Percentiles rank a stretch among this genome's conserved stretches.
phyloP scores from a whole-genome alignment of 148 eudicot species.

The Dysphania ambrosioides region DNA sequence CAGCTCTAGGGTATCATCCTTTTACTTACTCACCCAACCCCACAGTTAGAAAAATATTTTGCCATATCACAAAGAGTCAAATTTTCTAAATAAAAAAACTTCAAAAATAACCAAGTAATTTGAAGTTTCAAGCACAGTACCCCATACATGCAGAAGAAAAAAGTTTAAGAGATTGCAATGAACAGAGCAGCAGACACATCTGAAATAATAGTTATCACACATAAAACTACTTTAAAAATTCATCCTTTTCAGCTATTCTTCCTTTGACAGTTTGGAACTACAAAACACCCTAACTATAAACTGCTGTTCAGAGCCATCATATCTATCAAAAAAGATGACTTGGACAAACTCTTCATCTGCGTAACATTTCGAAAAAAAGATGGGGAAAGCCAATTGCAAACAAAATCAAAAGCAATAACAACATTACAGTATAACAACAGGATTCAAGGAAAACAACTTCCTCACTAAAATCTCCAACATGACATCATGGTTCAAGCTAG shows the following conservation, averaged over 20 bases:
- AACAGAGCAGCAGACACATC: background rate
- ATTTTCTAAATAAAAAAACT: no score
- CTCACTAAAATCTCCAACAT: background rate
- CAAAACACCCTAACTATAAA: background rate
- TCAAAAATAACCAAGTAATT: no score
- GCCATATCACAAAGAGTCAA: background rate
- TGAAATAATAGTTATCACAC: background rate
- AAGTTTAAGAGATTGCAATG: background rate
- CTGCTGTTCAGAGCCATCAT: background rate
- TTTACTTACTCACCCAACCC: background rate
- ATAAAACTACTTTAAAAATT: background rate
- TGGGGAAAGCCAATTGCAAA: background rate
- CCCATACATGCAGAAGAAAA: no score
- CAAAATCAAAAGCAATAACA: background rate
- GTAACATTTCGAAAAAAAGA: background rate
- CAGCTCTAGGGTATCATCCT: background rate
- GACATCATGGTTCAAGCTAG: background rate
- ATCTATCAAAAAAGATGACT: background rate
- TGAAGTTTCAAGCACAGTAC: no score
- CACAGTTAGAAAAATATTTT: background rate
- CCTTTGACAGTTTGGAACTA: background rate
- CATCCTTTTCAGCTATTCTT: background rate
- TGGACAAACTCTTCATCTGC: slow-evolving; percentile 2
- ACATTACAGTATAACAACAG: background rate
- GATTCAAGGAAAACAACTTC: background rate